Conservation (phyloP, 352 stramenopile species). For the Achlya hypogyna region DNA sequence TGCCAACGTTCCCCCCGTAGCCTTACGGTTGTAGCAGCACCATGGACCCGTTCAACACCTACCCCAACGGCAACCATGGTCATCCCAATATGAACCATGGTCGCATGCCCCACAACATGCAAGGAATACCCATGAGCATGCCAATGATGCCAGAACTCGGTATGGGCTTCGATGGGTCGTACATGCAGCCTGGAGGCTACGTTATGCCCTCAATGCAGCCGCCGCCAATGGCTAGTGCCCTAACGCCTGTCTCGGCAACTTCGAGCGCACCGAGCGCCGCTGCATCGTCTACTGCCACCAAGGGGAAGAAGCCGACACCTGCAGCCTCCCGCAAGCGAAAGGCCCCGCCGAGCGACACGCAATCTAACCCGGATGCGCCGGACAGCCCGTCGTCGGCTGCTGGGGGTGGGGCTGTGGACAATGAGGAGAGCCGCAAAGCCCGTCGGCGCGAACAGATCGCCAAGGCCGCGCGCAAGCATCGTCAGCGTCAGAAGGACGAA, state of each 20-base stretch:
- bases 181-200: neutral
- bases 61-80: neutral
- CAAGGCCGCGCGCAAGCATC: conserved; percentile 80
- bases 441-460: conserved; percentile 82
- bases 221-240: neutral
- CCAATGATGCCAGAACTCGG: conserved; percentile 3
- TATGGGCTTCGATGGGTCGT: neutral
- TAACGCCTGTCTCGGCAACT: conserved; percentile 7
- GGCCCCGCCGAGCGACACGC: conserved; percentile 12
- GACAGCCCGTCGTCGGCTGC: conserved; percentile 14
- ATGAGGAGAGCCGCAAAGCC: conserved; percentile 80
- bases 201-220: conserved; percentile 7
- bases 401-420: conserved; percentile 25
- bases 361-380: conserved; percentile 9
- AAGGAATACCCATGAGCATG: conserved; percentile 7
- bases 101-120: neutral
- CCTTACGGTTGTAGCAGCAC: neutral
- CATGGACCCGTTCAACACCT: neutral
- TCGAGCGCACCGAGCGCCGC: conserved; percentile 2
- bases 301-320: conserved; percentile 5
- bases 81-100: neutral
- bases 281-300: neutral
- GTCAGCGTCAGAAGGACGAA: conserved; percentile 83
- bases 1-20: neutral
- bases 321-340: conserved; percentile 2